These are phyloP conservation scores for Hymenoscyphus salicellus DNA, from an alignment of 2,329 filamentous ascomycete genomes.

Conservation along the genomic window DNA sequence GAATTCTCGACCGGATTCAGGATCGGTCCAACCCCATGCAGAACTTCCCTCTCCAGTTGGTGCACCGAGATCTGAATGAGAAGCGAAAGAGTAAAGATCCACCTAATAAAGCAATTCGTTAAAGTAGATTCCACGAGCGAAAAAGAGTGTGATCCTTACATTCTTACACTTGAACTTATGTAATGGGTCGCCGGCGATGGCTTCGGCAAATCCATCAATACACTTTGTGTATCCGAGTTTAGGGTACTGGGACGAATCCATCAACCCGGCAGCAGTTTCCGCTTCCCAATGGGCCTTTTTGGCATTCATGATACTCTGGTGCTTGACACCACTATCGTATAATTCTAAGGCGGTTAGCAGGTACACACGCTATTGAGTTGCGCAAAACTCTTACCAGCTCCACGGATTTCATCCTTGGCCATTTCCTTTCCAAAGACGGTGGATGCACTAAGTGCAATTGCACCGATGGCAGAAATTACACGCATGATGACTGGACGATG, in stretches of 20 bases:
- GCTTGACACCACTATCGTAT: conserved; percentile 13
- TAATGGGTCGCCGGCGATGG: conserved; percentile 13
- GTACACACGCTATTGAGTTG: not conserved
- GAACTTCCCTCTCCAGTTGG: conserved; percentile 36
- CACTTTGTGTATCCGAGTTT: conserved; percentile 16
- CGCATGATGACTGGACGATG: conserved; percentile 6
- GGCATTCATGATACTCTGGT: conserved; percentile 8
- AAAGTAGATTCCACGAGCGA: not conserved
- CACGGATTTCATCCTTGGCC: conserved; percentile 10
- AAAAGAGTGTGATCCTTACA: conserved; percentile 18
- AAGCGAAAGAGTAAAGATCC: conserved; percentile 55
- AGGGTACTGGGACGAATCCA: conserved; percentile 36
- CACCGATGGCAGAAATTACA: conserved; percentile 2
- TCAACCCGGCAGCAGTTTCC: conserved; percentile 36
- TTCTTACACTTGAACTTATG: conserved; percentile 44
- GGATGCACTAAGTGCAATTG: conserved; percentile 5
- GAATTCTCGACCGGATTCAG: conserved; percentile 48
- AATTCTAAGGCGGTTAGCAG: not conserved
- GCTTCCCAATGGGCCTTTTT: conserved; percentile 30
- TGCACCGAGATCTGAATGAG: conserved; percentile 52
- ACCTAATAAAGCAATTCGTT: conserved; percentile 34
- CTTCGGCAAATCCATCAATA: conserved; percentile 15
- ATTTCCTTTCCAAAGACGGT: conserved; percentile 10
- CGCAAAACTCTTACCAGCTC: conserved; percentile 4
- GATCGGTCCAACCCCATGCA: conserved; percentile 45